Conservation (phyloP, 768 basidiomycete genomes). For the Amanita brunnescens region DNA sequence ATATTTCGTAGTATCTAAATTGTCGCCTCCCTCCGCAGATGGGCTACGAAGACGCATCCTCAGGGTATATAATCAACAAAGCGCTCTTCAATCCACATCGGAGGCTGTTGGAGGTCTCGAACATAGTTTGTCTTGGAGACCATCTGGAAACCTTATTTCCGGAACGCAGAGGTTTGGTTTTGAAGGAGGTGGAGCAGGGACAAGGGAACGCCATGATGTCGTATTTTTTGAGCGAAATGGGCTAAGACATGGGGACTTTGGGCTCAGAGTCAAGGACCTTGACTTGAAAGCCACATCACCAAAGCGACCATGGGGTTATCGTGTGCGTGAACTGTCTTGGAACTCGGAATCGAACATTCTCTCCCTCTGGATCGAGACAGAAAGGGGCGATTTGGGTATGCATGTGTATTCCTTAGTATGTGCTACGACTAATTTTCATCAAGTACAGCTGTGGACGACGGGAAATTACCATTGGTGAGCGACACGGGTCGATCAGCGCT, state of each 20-base stretch:
- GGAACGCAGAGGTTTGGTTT: slow-evolving; percentile 76
- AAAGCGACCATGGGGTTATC: slow-evolving; percentile 52
- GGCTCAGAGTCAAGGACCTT: slow-evolving; percentile 34
- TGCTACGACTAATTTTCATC: slow-evolving; percentile 7
- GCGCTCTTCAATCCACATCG: slow-evolving; percentile 71
- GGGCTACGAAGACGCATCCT: slow-evolving; percentile 43
- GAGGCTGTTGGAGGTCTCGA: slow-evolving; percentile 81
- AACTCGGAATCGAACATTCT: slow-evolving; percentile 83
- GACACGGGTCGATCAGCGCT: not conserved
- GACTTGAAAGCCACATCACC: slow-evolving; percentile 19
- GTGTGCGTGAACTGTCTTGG: slow-evolving; percentile 74
- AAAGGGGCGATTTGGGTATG: slow-evolving; percentile 64
- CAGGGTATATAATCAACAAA: slow-evolving; percentile 71
- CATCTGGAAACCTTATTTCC: slow-evolving; percentile 81
- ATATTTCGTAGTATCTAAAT: slow-evolving; percentile 77
- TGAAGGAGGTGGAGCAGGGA: slow-evolving; percentile 59
- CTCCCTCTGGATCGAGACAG: slow-evolving; percentile 73
- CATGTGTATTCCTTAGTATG: slow-evolving; percentile 6
- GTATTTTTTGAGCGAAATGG: slow-evolving; percentile 97
- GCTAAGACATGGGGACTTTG: slow-evolving; percentile 84
- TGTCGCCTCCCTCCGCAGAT: slow-evolving; percentile 34
- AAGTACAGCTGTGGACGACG: slow-evolving; percentile 91
- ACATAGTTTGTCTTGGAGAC: slow-evolving; percentile 74
- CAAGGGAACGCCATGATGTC: slow-evolving; percentile 68
- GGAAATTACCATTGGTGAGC: slow-evolving; percentile 89